Percentiles rank a stretch among this genome's conserved stretches.
Conservation (phyloP, 2,329 filamentous ascomycete genomes). For the Bipolaris bicolor region DNA sequence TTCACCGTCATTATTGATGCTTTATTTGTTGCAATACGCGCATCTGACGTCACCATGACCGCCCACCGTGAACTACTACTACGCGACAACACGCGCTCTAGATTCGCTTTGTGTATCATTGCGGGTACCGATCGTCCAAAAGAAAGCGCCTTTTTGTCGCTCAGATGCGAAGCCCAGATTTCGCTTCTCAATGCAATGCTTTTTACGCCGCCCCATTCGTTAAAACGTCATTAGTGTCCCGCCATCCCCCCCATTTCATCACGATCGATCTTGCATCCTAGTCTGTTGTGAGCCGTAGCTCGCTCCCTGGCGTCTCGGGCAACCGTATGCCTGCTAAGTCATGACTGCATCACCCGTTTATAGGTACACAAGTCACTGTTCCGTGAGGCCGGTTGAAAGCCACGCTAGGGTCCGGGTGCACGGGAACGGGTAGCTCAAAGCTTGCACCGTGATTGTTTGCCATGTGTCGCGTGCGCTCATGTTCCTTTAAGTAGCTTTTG, state of each 20-base stretch:
- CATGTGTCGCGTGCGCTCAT: slow-evolving; percentile 8
- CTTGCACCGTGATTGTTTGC: background rate
- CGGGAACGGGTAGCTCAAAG: background rate
- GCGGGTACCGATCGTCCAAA: slow-evolving; percentile 15
- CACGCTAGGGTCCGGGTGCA: background rate
- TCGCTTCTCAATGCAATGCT: slow-evolving; percentile 15
- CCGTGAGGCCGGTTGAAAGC: background rate
- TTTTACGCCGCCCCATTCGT: slow-evolving; percentile 15
- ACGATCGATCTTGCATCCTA: slow-evolving; percentile 12
- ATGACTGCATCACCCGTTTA: slow-evolving; percentile 8
- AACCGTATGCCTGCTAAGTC: slow-evolving; percentile 4
- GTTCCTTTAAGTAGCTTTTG: slow-evolving; percentile 49
- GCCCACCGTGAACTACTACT: slow-evolving; percentile 7
- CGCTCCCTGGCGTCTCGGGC: slow-evolving; percentile 3
- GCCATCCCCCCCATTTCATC: slow-evolving; percentile 13
- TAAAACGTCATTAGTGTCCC: slow-evolving; percentile 14
- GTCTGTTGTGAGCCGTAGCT: slow-evolving; percentile 9
- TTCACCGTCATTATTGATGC: slow-evolving; percentile 26
- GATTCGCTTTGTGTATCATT: slow-evolving; percentile 5
- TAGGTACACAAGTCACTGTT: background rate
- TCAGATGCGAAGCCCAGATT: slow-evolving; percentile 15
- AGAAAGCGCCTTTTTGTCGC: slow-evolving; percentile 14
- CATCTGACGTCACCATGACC: slow-evolving; percentile 40
- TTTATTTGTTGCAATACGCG: slow-evolving; percentile 25
- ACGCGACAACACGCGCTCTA: slow-evolving; percentile 26